Percentiles rank a stretch among this genome's conserved stretches.
These are phyloP conservation scores for Phaeoacremonium minimum DNA, from an alignment of 2,329 filamentous ascomycete genomes.

Conservation along the genomic window DNA sequence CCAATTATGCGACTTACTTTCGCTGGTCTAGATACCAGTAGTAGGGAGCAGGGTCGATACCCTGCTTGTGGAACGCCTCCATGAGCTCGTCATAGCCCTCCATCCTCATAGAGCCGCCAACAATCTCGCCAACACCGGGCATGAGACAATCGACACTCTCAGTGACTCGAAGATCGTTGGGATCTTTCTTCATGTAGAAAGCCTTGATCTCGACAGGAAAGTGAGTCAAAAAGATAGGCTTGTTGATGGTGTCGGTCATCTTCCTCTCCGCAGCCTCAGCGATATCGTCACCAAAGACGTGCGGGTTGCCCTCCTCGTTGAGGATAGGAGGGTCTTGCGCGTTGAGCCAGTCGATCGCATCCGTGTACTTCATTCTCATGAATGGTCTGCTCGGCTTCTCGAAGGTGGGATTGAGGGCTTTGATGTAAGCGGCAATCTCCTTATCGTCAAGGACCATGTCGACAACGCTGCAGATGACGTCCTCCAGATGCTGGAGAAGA, in stretches of 20 bases:
- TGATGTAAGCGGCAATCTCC: slow-evolving; percentile 66
- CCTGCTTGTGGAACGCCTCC: slow-evolving; percentile 80
- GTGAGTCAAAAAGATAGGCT: slow-evolving; percentile 92
- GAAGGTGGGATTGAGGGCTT: slow-evolving; percentile 90
- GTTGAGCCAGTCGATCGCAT: slow-evolving; percentile 91
- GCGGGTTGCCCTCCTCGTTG: slow-evolving; percentile 88
- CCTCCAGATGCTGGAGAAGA: slow-evolving; percentile 81
- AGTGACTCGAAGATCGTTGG: slow-evolving; percentile 74
- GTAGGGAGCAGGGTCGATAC: slow-evolving; percentile 79
- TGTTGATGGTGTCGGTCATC: slow-evolving; percentile 97
- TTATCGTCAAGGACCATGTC: slow-evolving; percentile 72
- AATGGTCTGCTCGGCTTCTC: slow-evolving; percentile 78
- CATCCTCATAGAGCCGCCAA: slow-evolving; percentile 96
- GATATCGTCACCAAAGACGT: slow-evolving; percentile 94
- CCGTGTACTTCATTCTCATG: slow-evolving; percentile 88
- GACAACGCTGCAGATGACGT: slow-evolving; percentile 81
- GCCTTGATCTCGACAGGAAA: slow-evolving; percentile 98
- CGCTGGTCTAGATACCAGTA: slow-evolving; percentile 99
- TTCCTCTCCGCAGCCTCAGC: slow-evolving; percentile 92
- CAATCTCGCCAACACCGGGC: slow-evolving; percentile 96
- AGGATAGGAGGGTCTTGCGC: slow-evolving; percentile 75
- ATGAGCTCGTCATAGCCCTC: slow-evolving; percentile 85
- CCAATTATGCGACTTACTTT: slow-evolving; percentile 81
- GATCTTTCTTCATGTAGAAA: slow-evolving; percentile 97
- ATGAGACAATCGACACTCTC: slow-evolving; percentile 84